Evolutionary conservation across 192 early-diverging fungal species (phyloP), one percentile per base, ranked within the genome.

Genomic region (Backusella parvicylindrica): DNA sequence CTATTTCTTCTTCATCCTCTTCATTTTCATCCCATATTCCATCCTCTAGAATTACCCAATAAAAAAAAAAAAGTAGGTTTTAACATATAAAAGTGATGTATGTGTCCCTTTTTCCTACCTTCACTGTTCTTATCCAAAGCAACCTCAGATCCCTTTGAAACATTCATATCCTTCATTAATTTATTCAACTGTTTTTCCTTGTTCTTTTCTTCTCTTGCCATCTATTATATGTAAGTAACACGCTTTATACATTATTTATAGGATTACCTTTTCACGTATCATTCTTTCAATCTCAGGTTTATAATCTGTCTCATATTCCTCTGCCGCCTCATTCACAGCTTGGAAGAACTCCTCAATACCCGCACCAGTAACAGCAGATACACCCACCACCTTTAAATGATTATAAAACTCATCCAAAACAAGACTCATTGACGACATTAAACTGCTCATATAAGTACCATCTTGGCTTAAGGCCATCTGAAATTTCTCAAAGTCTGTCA

Each of bases 331-430:
- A 53, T 90, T 88, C 16, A 99, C 86, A 41, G 90, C 91, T 7
- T 86, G 87, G 71, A 99, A 92, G 68, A 99, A 90, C 71, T 94
- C 95, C 41, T 92, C 92, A 83, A 97, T 91, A n/a, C 97, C 97
- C 21, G 84, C 89, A 16, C 97, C 97, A 0, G 97, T 97, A 77
- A 97, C 90, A 0, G 96, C 95, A 50, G 92, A 94, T 1, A 99
- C 96, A 33, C 95, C 95, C 0, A 91, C 93, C 8, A 93, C 91
- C 79, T 92, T 88, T 49, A 96, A 72, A 71, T 92, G 87, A 64
- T 85, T 85, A 82, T 99, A 99, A 78, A 99, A 99, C 87, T 99
- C 97, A 77, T 99, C 97, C 71, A 99, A 83, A 2, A 98, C 96
- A 69, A 99, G 80, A 67, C 94, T 95, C 97, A 99, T 99, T 6